Conservation (phyloP, 2,329 filamentous ascomycete genomes). For the Aspergillus piperis region DNA sequence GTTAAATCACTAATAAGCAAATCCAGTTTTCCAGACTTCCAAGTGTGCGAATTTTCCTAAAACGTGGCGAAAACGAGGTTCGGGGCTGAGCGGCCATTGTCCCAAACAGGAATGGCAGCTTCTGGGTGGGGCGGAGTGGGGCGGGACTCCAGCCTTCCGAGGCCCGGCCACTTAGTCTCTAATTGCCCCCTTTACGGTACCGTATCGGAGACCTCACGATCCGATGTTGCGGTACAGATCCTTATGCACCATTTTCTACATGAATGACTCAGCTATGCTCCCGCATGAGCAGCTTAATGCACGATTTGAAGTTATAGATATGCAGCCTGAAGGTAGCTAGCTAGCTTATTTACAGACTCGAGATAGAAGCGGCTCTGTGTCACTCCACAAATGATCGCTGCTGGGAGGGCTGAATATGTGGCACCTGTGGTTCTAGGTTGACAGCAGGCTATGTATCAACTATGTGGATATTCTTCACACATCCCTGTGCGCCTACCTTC, state of each 20-base stretch:
- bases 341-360: too few relatives aligned
- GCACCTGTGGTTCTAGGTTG: too few relatives aligned
- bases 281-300: not conserved
- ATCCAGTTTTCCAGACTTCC: not conserved
- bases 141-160: conserved; percentile 23
- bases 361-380: too few relatives aligned
- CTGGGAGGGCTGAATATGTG: too few relatives aligned
- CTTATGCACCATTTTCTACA: not conserved
- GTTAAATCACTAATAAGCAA: not conserved
- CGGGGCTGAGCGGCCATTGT: conserved; percentile 2
- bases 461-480: too few relatives aligned
- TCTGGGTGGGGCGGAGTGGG: conserved; percentile 12
- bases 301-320: too few relatives aligned
- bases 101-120: conserved; percentile 2
- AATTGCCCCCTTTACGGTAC: conserved; percentile 11
- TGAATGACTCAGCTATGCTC: conserved; percentile 3
- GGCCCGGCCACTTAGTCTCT: conserved; percentile 5
- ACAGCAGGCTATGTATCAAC: too few relatives aligned
- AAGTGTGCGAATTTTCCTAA: not conserved
- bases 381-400: too few relatives aligned
- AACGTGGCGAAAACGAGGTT: conserved; percentile 8
- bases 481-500: too few relatives aligned
- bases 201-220: conserved; percentile 17
- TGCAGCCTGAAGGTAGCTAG: not conserved
- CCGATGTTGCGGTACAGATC: conserved; percentile 10